Base-by-base conservation (phyloP, 2,329 filamentous ascomycete species). In the Ceratocystis alfenasii region DNA sequence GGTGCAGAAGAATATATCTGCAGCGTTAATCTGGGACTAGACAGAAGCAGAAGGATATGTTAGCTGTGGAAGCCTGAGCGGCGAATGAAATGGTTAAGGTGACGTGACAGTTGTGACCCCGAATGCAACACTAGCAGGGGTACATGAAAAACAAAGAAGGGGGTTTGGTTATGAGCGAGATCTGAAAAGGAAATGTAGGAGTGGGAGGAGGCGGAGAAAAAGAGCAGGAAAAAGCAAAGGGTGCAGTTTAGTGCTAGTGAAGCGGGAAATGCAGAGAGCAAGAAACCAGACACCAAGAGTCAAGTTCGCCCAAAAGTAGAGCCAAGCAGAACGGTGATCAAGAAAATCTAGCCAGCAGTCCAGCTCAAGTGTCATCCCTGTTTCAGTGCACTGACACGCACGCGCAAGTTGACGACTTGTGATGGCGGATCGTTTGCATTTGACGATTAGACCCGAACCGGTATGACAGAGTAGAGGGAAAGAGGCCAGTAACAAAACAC, bases 71-170 rank as follows among this genome's bases (percentile, higher is more conserved):
- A 59, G 28, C 12, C 55, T 30, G 55, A 59, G 55, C 55, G 22
- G 10, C 22, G 22, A 22, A 50, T n/a, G 6, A 36, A 59, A 33
- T 17, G 28, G 55, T 36, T 30, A 59, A 59, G 55, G 55, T 59
- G 55, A 59, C 55, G 55, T 59, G 55, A 59, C 55, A 30, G 55
- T 59, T 33, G 55, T 59, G 55, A 59, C 55, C 28, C 55, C 55
- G 55, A 59, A 36, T 59, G 55, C 55, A 30, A 59, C 55, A 59
- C 33, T 20, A 7, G 25, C 55, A 59, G 28, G 55, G 55, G 28
- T 59, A 17, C 15, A 33, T 17, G 7, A 10, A 59, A 33, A 36
- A 59, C 55, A 36, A 59, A 59, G 55, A 33, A 59, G 55, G 28
- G 53, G 55, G 55, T 3, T 57, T 57, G 36, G 53, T 33, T 33